A percentile compares a stretch with the other conserved stretches of the same genome.
Evolutionary conservation across 805 yeast genomes (phyloP).

Genomic region (Clavispora fructus): DNA sequence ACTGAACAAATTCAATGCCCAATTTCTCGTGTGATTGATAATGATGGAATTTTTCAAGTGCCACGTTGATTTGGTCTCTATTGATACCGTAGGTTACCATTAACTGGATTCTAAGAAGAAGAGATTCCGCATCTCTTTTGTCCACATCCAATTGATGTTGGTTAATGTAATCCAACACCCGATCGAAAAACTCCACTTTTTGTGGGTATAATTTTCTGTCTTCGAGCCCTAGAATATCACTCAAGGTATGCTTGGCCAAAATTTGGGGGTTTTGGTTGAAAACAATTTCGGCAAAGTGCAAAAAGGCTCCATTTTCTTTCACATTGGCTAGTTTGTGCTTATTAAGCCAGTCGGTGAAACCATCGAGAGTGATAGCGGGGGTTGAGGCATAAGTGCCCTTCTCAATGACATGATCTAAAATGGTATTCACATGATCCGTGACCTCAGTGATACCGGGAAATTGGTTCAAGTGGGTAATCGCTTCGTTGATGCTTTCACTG

Average conservation of each 20-base stretch:
- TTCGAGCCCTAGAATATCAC: slow-evolving; percentile 1
- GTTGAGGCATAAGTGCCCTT: slow-evolving; percentile 1
- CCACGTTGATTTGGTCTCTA: slow-evolving; percentile 21
- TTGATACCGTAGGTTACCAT: slow-evolving; percentile 31
- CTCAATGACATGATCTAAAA: slow-evolving; percentile 5
- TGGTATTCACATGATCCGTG: background rate
- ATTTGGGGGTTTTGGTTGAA: slow-evolving; percentile 10
- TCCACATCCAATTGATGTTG: slow-evolving; percentile 19
- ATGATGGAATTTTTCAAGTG: slow-evolving; percentile 34
- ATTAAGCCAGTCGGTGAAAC: background rate
- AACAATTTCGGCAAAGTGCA: slow-evolving; percentile 10
- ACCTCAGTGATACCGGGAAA: background rate
- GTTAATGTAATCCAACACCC: slow-evolving; percentile 18
- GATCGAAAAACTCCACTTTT: background rate
- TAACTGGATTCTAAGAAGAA: slow-evolving; percentile 26
- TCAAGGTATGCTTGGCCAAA: slow-evolving; percentile 11
- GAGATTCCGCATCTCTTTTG: slow-evolving; percentile 21
- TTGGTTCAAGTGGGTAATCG: slow-evolving; percentile 10
- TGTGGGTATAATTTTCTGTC: background rate
- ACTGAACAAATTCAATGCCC: slow-evolving; percentile 38
- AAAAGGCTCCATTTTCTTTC: slow-evolving; percentile 2
- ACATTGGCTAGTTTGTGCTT: background rate
- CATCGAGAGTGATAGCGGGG: slow-evolving; percentile 1
- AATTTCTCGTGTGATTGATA: slow-evolving; percentile 34
- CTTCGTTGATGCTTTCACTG: slow-evolving; percentile 8